Evolutionary conservation across 2,329 filamentous ascomycete species (phyloP).

Genomic region (Trichoderma endophyticum): DNA sequence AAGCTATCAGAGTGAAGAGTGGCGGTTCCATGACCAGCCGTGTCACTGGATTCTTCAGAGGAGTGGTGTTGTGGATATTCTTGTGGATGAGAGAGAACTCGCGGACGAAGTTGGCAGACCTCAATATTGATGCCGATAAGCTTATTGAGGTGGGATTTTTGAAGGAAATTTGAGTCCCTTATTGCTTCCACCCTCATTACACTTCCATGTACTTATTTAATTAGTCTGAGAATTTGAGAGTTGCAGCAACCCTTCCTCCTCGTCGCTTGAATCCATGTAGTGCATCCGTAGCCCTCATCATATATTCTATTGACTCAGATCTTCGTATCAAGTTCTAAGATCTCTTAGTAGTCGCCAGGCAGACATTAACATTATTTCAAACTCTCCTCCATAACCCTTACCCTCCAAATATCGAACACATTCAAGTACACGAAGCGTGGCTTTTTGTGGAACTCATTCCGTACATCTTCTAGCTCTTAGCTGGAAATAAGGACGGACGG

Average conservation of each 20-base stretch:
- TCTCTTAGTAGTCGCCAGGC: neutral
- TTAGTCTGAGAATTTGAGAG: neutral
- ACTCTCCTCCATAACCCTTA: neutral
- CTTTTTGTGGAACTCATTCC: neutral
- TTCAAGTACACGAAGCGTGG: neutral
- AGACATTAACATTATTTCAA: too few species aligned
- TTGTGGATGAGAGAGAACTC: conserved; percentile 66
- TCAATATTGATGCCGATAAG: conserved; percentile 49
- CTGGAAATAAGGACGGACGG: neutral
- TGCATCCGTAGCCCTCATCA: neutral
- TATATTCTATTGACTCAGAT: neutral
- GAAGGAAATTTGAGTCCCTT: conserved; percentile 54
- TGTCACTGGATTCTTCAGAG: conserved; percentile 37
- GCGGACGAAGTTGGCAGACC: conserved; percentile 61
- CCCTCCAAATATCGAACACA: neutral
- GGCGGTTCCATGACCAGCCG: conserved; percentile 33
- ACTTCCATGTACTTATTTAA: neutral
- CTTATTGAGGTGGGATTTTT: conserved; percentile 68
- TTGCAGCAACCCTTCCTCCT: neutral
- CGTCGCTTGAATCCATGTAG: too few species aligned
- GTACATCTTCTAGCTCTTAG: neutral
- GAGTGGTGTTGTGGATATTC: conserved; percentile 51
- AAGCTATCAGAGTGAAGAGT: conserved; percentile 51
- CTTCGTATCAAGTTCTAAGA: neutral
- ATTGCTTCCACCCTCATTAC: neutral